Evolutionary conservation across 768 basidiomycete genomes (phyloP).

Genomic region (Chlorophyllum brunneum): DNA sequence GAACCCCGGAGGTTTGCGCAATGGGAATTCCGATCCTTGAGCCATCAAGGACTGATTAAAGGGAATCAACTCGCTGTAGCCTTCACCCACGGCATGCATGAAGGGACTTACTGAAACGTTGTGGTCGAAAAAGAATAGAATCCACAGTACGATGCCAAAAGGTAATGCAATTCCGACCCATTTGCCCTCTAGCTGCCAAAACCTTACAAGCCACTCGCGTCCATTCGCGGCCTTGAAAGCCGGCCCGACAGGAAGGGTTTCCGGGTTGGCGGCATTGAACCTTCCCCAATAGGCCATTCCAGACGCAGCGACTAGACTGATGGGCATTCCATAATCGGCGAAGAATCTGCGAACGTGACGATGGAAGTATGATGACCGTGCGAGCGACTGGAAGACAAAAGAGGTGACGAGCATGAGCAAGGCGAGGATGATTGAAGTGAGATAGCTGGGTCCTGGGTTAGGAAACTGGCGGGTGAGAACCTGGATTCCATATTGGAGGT

Average conservation of each 20-base stretch:
- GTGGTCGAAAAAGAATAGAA: conserved; percentile 94
- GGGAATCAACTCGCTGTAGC: not conserved
- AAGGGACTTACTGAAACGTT: conserved; percentile 72
- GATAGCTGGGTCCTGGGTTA: too few relatives aligned
- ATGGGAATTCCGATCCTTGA: conserved; percentile 83
- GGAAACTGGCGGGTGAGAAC: conserved; percentile 75
- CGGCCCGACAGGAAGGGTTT: conserved; percentile 63
- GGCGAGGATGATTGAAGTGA: conserved; percentile 70
- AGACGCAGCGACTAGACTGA: conserved; percentile 71
- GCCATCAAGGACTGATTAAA: conserved; percentile 80
- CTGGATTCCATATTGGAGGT: conserved; percentile 87
- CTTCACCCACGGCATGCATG: not conserved
- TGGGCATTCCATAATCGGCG: conserved; percentile 89
- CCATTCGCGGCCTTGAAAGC: conserved; percentile 72
- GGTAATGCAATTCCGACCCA: conserved; percentile 89
- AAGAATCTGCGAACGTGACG: conserved; percentile 71
- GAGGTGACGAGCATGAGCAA: conserved; percentile 72
- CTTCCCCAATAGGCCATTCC: conserved; percentile 86
- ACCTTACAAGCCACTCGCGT: conserved; percentile 79
- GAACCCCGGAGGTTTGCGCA: conserved; percentile 86
- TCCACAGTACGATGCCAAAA: conserved; percentile 85
- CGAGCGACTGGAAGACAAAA: conserved; percentile 68
- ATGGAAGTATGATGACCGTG: conserved; percentile 65
- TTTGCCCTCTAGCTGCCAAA: conserved; percentile 85
- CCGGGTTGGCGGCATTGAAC: conserved; percentile 55